A percentile compares a stretch with the other conserved stretches of the same genome.
These are phyloP conservation scores for Trichodelitschia bisporula DNA, from an alignment of 495 filamentous ascomycete genomes.

Conservation along the genomic window DNA sequence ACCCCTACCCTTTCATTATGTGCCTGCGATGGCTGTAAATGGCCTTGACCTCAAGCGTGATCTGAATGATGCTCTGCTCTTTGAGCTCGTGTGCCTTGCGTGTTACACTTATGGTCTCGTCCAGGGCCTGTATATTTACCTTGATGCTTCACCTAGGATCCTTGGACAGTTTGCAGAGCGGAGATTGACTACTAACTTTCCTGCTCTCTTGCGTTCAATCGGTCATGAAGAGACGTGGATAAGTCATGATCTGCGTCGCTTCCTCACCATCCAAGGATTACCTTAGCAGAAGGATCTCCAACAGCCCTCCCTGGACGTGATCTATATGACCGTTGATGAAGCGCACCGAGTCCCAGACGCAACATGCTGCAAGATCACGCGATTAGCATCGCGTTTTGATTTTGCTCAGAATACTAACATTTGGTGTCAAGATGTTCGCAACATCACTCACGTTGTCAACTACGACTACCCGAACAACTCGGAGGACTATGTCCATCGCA, in stretches of 20 bases:
- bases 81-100: constrained; percentile 48
- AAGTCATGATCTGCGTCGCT: too few species aligned
- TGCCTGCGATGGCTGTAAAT: constrained; percentile 35
- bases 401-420: constrained; percentile 52
- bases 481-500: constrained; percentile 25
- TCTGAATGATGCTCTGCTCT: constrained; percentile 72
- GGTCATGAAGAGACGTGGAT: too few species aligned
- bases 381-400: constrained; percentile 32
- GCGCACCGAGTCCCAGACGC: constrained; percentile 40
- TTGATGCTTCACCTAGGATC: constrained; percentile 53
- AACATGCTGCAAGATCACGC: constrained; percentile 25
- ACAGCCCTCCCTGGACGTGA: constrained; percentile 13
- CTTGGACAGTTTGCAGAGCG: constrained; percentile 61
- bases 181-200: too few species aligned
- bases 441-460: constrained; percentile 99
- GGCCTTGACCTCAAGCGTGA: constrained; percentile 9
- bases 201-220: too few species aligned
- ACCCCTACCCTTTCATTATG: constrained; percentile 17
- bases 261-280: constrained; percentile 29
- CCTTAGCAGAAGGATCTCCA: constrained; percentile 45
- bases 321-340: constrained; percentile 8
- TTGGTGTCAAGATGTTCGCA: constrained; percentile 70
- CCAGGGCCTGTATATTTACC: constrained; percentile 57
- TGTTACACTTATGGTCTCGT: constrained; percentile 57
- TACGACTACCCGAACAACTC: constrained; percentile 99